phyloP scores from a whole-genome alignment of 2,329 filamentous ascomycete genomes.

The Paramyrothecium roridum region DNA sequence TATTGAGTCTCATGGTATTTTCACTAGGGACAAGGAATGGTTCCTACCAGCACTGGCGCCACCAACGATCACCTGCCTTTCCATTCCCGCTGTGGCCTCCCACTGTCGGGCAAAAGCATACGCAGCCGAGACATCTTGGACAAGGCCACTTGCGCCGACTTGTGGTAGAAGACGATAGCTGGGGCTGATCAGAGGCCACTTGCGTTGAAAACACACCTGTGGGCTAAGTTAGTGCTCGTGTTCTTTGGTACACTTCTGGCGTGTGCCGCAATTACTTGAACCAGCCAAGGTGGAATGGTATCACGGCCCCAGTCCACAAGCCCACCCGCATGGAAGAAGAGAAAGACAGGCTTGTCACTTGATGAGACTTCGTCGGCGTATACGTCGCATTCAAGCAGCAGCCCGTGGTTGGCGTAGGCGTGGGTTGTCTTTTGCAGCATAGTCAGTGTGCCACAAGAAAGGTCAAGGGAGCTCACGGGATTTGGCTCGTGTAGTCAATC shows the following conservation, averaged over 20 bases:
- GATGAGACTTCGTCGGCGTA: slow-evolving; percentile 22
- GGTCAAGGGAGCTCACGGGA: too few species aligned
- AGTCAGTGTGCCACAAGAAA: too few species aligned
- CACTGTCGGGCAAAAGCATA: slow-evolving; percentile 25
- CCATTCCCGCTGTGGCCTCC: slow-evolving; percentile 4
- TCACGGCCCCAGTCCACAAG: slow-evolving; percentile 26
- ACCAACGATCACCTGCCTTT: slow-evolving; percentile 23
- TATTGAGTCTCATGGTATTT: background rate
- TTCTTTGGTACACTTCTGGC: background rate
- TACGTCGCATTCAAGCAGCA: slow-evolving; percentile 32
- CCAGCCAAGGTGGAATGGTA: slow-evolving; percentile 31
- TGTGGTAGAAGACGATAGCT: slow-evolving; percentile 33
- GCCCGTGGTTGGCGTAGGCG: slow-evolving; percentile 24
- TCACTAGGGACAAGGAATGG: background rate
- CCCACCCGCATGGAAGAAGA: slow-evolving; percentile 34
- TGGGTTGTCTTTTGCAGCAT: slow-evolving; percentile 23
- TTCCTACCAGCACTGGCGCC: slow-evolving; percentile 28
- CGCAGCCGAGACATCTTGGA: slow-evolving; percentile 26
- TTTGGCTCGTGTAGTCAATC: too few species aligned
- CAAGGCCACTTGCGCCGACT: slow-evolving; percentile 18
- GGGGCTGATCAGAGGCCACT: slow-evolving; percentile 30
- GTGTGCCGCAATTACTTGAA: slow-evolving; percentile 18
- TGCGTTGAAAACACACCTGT: slow-evolving; percentile 23
- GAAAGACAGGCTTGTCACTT: slow-evolving; percentile 21
- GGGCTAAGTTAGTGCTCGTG: background rate